A percentile compares a stretch with the other conserved stretches of the same genome.
Evolutionary conservation across 306 rosid genomes (phyloP).

Genomic region (Erythrophleum fordii): DNA sequence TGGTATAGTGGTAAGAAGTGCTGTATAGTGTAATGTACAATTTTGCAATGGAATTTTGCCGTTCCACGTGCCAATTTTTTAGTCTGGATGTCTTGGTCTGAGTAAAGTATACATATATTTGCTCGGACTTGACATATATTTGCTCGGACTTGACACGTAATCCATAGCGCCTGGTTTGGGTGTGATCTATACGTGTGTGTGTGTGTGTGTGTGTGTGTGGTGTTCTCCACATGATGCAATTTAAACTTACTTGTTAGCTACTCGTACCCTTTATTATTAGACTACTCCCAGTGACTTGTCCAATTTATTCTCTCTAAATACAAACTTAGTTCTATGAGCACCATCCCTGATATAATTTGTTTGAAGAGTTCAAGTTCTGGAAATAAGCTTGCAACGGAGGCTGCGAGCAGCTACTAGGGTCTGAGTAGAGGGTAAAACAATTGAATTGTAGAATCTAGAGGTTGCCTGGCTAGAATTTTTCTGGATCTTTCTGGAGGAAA

Average conservation of each 20-base stretch:
- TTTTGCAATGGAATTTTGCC: conserved; percentile 30
- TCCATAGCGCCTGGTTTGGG: not conserved
- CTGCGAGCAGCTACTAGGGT: not conserved
- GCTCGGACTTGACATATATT: not conserved
- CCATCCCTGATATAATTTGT: not conserved
- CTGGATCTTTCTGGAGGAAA: not conserved
- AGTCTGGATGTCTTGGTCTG: not conserved
- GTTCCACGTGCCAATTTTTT: not conserved
- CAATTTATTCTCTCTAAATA: too few species aligned
- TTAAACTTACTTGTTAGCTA: not conserved
- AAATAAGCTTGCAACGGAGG: not conserved
- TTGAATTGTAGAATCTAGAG: not conserved
- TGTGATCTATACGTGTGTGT: too few species aligned
- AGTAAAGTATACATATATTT: not conserved
- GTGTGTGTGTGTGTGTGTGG: too few species aligned
- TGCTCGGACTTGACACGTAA: not conserved
- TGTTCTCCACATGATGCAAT: not conserved
- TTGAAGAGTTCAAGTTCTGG: not conserved
- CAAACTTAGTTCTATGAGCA: not conserved
- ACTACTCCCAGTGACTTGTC: too few species aligned
- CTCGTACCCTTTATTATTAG: too few species aligned
- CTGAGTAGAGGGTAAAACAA: not conserved
- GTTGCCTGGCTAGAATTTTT: not conserved
- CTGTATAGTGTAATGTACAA: conserved; percentile 22
- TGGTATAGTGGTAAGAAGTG: not conserved